Conservation (phyloP, 148 eudicot species). For the Vaccinium corymbosum region DNA sequence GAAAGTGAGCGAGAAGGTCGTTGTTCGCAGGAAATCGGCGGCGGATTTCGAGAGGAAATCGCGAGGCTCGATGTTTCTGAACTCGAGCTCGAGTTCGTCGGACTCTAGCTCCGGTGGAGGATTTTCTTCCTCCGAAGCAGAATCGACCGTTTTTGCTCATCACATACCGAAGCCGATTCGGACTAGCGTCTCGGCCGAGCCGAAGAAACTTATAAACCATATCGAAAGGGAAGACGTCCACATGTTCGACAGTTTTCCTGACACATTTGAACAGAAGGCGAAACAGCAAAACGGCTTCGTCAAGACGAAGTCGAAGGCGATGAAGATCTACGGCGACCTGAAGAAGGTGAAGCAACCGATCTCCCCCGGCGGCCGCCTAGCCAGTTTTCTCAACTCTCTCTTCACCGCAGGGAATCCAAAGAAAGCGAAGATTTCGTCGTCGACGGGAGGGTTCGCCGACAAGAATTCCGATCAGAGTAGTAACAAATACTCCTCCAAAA, state of each 20-base stretch:
- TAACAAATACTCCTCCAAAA: constrained; percentile 19
- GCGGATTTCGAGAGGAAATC: constrained; percentile 17
- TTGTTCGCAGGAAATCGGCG: constrained; percentile 25
- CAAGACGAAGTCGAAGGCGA: constrained; percentile 52
- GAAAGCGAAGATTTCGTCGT: constrained; percentile 36
- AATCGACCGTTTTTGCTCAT: constrained; percentile 14
- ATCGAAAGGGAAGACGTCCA: not conserved
- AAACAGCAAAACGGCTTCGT: constrained; percentile 29
- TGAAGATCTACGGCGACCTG: constrained; percentile 80
- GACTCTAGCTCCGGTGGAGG: constrained; percentile 49
- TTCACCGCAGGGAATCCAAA: constrained; percentile 41
- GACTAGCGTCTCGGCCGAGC: constrained; percentile 25
- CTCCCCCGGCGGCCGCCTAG: constrained; percentile 79
- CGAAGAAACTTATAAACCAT: constrained; percentile 11
- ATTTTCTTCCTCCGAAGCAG: constrained; percentile 41
- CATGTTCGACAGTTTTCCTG: not conserved
- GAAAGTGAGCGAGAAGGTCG: constrained; percentile 26
- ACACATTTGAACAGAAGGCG: constrained; percentile 12
- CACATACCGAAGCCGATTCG: constrained; percentile 42
- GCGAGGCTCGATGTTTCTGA: constrained; percentile 8
- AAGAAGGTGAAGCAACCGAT: constrained; percentile 84
- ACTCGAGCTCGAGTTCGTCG: constrained; percentile 51
- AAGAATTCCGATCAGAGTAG: constrained; percentile 11
- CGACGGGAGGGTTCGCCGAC: constrained; percentile 11
- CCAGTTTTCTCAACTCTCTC: constrained; percentile 67